phyloP scores from a whole-genome alignment of 1,139 yeast genomes.

The Candida sanyaensis region DNA sequence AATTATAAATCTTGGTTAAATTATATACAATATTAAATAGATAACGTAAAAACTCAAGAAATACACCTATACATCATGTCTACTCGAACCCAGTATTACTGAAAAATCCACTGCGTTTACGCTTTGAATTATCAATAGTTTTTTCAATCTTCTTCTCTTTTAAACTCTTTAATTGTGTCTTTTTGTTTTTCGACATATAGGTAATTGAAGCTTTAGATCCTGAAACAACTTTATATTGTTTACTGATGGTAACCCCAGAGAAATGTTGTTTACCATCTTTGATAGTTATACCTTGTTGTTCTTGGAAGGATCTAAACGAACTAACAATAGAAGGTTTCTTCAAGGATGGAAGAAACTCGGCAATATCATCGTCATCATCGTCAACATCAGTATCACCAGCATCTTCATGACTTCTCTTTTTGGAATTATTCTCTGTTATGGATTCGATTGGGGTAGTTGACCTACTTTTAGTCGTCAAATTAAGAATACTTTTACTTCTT shows the following conservation, averaged over 20 bases:
- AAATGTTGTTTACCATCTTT: slow-evolving; percentile 40
- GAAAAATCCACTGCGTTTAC: slow-evolving; percentile 19
- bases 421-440: not conserved
- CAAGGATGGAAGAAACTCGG: slow-evolving; percentile 37
- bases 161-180: slow-evolving; percentile 23
- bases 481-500: slow-evolving; percentile 48
- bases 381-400: slow-evolving; percentile 16
- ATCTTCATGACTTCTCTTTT: slow-evolving; percentile 14
- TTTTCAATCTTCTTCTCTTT: slow-evolving; percentile 32
- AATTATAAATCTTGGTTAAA: slow-evolving; percentile 1
- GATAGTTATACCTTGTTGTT: slow-evolving; percentile 34
- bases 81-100: slow-evolving; percentile 24
- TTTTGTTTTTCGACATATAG: slow-evolving; percentile 44
- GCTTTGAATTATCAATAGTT: slow-evolving; percentile 23
- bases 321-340: slow-evolving; percentile 51
- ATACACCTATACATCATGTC: slow-evolving; percentile 3
- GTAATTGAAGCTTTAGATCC: slow-evolving; percentile 64
- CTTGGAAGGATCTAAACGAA: slow-evolving; percentile 45
- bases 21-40: not conserved
- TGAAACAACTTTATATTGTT: slow-evolving; percentile 56
- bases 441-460: slow-evolving; percentile 9
- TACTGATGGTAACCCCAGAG: slow-evolving; percentile 59
- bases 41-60: slow-evolving; percentile 5
- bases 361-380: slow-evolving; percentile 34
- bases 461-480: slow-evolving; percentile 19